Evolutionary conservation across 805 yeast species (phyloP), one percentile per base, ranked within the genome.

Genomic region (Lachancea cidri): DNA sequence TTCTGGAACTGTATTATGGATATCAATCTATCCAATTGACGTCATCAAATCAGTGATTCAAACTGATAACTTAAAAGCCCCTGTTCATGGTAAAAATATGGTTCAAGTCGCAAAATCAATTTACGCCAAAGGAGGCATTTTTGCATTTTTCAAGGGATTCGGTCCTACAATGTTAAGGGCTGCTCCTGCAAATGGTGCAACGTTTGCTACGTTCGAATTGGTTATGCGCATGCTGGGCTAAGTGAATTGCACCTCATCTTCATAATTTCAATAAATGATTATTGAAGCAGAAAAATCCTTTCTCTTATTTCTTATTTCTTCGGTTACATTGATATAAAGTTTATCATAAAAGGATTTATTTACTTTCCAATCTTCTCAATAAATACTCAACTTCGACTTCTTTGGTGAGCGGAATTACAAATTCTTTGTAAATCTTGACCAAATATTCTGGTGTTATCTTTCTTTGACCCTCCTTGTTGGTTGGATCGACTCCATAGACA

Each of bases 171-270:
- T 93, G 45, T 68, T 93, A 49, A 83, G 98, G 68, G 98, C 98
- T 39, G 96, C 96, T 2, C 98, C 98, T 2, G 98, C 95, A 8
- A 93, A 93, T 59, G 98, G 96, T 29, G 95, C 94, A 25, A 93
- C 98, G 0, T 93, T 93, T 68, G 85, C 87, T 36, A 89, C 95
- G 2, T 93, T 93, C 60, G 98, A 93, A 65, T 64, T 85, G 39
- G 85, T 95, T 3, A 84, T 89, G 86, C 79, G 95, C 64, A 22
- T 53, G 17, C 59, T 79, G 63, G 79, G 77, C 4, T 79, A 42
- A 43, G 8, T 22, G 7, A 22, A 22, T 22, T 22, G 11, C 13
- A 13, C 29, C 11, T 24, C 13, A 13, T 24, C 29, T 13, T 8
- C 11, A 22, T 22, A 22, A 22, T 22, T 22, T 22, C 27, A 22